Conservation (phyloP, 2,329 filamentous ascomycete species). For the Zelopaecilomyces penicillatus region DNA sequence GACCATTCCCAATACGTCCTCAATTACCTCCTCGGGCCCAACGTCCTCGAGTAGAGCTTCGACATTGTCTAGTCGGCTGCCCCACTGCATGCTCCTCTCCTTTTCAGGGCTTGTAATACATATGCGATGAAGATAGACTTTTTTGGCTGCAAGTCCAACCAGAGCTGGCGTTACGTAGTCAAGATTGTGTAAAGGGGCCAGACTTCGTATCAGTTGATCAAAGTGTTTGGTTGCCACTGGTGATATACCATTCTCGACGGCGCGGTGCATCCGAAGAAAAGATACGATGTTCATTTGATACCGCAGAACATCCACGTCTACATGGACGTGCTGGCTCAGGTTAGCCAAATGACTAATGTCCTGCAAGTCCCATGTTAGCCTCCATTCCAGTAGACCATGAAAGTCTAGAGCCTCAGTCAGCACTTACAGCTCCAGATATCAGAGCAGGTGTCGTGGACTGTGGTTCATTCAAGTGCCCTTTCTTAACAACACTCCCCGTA, state of each 20-base stretch:
- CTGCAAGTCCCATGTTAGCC: slow-evolving; percentile 20
- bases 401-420: neutral
- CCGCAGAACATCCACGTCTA: slow-evolving; percentile 69
- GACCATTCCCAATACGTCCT: slow-evolving; percentile 53
- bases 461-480: slow-evolving; percentile 15
- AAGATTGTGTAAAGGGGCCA: slow-evolving; percentile 74
- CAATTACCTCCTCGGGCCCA: slow-evolving; percentile 54
- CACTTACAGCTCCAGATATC: slow-evolving; percentile 36
- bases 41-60: slow-evolving; percentile 55
- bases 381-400: neutral
- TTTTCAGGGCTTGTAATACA: slow-evolving; percentile 57
- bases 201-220: slow-evolving; percentile 55
- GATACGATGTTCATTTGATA: slow-evolving; percentile 84
- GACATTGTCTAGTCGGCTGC: slow-evolving; percentile 67
- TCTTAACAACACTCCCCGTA: slow-evolving; percentile 38
- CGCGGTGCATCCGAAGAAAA: slow-evolving; percentile 81
- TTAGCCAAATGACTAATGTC: slow-evolving; percentile 53
- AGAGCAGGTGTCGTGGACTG: slow-evolving; percentile 19
- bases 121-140: slow-evolving; percentile 83
- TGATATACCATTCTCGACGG: slow-evolving; percentile 69
- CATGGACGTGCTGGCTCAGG: slow-evolving; percentile 48
- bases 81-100: slow-evolving; percentile 90
- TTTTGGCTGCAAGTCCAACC: slow-evolving; percentile 71
- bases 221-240: slow-evolving; percentile 74
- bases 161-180: slow-evolving; percentile 78